phyloP scores from a whole-genome alignment of 2,329 filamentous ascomycete genomes.

The Penicillium oxalicum region DNA sequence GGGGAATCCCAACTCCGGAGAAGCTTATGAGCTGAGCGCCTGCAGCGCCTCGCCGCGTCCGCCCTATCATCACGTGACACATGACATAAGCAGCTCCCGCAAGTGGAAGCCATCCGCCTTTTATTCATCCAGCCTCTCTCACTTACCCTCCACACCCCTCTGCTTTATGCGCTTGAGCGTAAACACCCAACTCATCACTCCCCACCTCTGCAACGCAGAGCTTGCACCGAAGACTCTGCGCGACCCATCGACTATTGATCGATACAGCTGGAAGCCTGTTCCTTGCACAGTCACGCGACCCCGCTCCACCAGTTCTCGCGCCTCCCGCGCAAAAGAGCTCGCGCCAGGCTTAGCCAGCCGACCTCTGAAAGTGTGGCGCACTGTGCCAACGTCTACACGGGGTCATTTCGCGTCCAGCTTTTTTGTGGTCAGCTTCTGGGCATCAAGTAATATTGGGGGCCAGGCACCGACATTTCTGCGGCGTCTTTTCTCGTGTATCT shows the following conservation, averaged over 20 bases:
- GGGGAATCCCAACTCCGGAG: slow-evolving; percentile 18
- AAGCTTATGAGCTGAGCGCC: slow-evolving; percentile 14
- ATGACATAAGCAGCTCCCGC: slow-evolving; percentile 5
- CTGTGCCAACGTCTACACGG: slow-evolving; percentile 10
- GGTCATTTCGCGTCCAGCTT: slow-evolving; percentile 14
- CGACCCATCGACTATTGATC: not conserved
- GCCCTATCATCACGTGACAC: slow-evolving; percentile 4
- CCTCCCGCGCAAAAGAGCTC: slow-evolving; percentile 24
- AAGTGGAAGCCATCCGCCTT: slow-evolving; percentile 5
- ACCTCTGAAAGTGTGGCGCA: slow-evolving; percentile 10
- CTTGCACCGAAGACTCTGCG: not conserved
- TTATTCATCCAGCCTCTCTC: not conserved
- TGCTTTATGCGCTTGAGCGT: slow-evolving; percentile 2
- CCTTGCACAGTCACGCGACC: slow-evolving; percentile 22
- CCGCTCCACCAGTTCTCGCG: slow-evolving; percentile 24
- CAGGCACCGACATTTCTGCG: slow-evolving; percentile 25
- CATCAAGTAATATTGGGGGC: slow-evolving; percentile 32
- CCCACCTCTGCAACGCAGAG: too few relatives aligned
- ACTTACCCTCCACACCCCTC: not conserved
- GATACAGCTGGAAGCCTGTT: not conserved
- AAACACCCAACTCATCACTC: too few relatives aligned
- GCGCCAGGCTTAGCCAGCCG: slow-evolving; percentile 13
- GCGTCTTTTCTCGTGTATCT: slow-evolving; percentile 37
- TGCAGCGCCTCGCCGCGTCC: slow-evolving; percentile 5
- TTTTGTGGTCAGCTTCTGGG: slow-evolving; percentile 18